phyloP scores from a whole-genome alignment of 176 grass and related monocot species.

The Triticum dicoccoides region DNA sequence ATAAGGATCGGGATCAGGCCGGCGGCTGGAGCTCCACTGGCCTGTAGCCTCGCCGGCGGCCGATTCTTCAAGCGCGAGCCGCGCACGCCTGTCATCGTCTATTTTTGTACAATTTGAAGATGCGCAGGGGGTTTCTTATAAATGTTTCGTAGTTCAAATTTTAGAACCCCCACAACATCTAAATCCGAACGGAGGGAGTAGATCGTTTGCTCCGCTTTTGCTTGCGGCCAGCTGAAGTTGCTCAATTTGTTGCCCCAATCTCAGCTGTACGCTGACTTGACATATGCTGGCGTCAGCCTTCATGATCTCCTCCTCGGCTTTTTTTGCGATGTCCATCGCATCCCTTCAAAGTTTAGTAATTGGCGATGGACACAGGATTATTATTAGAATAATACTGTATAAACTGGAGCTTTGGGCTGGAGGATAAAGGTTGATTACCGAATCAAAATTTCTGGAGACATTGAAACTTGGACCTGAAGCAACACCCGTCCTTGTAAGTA shows the following conservation, averaged over 20 bases:
- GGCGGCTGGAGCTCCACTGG: too few species aligned
- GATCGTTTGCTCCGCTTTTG: conserved; percentile 3
- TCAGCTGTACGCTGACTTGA: conserved; percentile 80
- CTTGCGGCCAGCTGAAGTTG: conserved; percentile 40
- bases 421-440: conserved; percentile 46
- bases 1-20: too few species aligned
- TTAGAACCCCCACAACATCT: too few species aligned
- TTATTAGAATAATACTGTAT: neutral
- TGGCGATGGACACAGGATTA: conserved; percentile 4
- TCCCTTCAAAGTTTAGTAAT: conserved; percentile 49
- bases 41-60: too few species aligned
- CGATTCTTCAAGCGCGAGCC: too few species aligned
- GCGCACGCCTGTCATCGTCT: too few species aligned
- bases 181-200: too few species aligned
- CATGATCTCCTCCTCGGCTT: conserved; percentile 75
- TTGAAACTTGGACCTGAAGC: conserved; percentile 80
- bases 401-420: neutral
- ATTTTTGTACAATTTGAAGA: too few species aligned
- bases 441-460: conserved; percentile 68
- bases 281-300: conserved; percentile 65
- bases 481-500: conserved; percentile 72
- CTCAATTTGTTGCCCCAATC: conserved; percentile 65
- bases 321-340: conserved; percentile 73
- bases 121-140: too few species aligned
- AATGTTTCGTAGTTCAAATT: too few species aligned